phyloP scores from a whole-genome alignment of 768 basidiomycete genomes.

The Phaffia tasmanica region DNA sequence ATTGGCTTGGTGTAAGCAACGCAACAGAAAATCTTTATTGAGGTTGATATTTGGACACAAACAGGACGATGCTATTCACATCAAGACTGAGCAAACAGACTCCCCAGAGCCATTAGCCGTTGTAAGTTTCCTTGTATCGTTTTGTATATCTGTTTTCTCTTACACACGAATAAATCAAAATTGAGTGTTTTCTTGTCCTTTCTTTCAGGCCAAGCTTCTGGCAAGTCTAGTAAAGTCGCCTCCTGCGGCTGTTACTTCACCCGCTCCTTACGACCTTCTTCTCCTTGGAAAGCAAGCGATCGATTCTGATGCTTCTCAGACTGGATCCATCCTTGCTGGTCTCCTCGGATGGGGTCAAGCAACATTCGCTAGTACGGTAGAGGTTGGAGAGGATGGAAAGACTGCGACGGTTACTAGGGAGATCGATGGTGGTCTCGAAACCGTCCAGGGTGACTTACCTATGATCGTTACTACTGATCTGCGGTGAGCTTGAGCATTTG shows the following conservation, averaged over 20 bases:
- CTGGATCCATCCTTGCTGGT: constrained; percentile 94
- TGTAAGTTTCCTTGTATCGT: constrained; percentile 33
- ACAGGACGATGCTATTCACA: constrained; percentile 73
- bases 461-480: constrained; percentile 85
- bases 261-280: constrained; percentile 61
- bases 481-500: constrained; percentile 43
- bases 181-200: not conserved
- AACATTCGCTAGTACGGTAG: constrained; percentile 80
- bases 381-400: constrained; percentile 51
- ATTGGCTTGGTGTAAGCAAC: not conserved
- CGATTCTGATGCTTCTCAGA: constrained; percentile 90
- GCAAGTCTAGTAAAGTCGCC: constrained; percentile 59
- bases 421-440: constrained; percentile 87
- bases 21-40: not conserved
- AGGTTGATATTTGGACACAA: not conserved
- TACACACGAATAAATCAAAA: not conserved
- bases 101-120: constrained; percentile 82
- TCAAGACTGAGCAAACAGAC: constrained; percentile 50
- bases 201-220: constrained; percentile 52
- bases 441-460: constrained; percentile 66
- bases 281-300: constrained; percentile 98
- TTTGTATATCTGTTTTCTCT: not conserved
- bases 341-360: constrained; percentile 86
- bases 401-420: constrained; percentile 68
- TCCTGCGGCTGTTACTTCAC: constrained; percentile 32